Evolutionary conservation across 208 protist genomes (phyloP), one percentile per base, ranked within the genome.

Genomic region (Leptomonas pyrrhocoris): DNA sequence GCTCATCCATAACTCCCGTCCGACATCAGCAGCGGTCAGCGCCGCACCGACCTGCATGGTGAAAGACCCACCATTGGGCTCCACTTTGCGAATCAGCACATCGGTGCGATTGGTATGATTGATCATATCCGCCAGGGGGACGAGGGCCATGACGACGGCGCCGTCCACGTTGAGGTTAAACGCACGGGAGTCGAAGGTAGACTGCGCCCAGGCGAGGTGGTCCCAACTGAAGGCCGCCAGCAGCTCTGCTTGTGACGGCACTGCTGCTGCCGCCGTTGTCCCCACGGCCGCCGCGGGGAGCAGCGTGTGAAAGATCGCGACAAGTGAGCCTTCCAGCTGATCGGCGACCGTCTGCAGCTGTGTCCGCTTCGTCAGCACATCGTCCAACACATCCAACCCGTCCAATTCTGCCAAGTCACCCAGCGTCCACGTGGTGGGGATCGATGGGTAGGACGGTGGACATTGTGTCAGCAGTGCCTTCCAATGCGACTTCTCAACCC

Each of bases 151-250:
- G 7, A 88, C 79, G 0, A 86, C 77, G 25, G 59, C 40, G 19
- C 84, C 87, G 58, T 97, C 92, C 2, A 96, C 67, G 74, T 94
- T 92, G 16, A 97, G 79, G 65, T 91, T 88, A 79, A 97, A 97
- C 45, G 90, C 91, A 58, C 94, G 85, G 21, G 89, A 95, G 68
- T 97, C 90, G 77, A 97, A 95, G 28, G 84, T 92, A 28, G 88
- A 89, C 42, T 89, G 81, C 2, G 90, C 94, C 87, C 89, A 97
- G 59, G 81, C 80, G 4, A 97, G 51, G 25, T 74, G 42, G 38
- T 89, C 88, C 55, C 74, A 56, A 2, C 63, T 66, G 65, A 96
- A 96, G 34, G 69, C 75, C 15, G 31, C 59, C 49, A 54, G 53
- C n/a, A 83, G 43, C 19, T 65, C 66, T 1, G 38, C 65, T 36